Conservation (phyloP, 306 rosid genomes). For the Ammopiptanthus mongolicus region DNA sequence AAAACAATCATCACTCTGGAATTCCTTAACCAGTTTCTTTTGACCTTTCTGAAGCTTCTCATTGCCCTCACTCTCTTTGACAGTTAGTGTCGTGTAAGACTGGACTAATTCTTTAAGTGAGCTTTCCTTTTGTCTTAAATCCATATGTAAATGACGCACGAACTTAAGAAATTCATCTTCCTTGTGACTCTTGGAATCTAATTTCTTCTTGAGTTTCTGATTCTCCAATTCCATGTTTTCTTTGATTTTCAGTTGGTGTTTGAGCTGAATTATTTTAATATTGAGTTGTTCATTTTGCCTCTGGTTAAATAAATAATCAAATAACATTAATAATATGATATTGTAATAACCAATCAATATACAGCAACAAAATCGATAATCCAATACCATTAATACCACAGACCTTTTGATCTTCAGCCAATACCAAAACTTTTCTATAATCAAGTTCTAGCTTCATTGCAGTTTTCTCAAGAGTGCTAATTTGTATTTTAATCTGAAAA, state of each 20-base stretch:
- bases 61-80: slow-evolving; percentile 56
- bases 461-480: slow-evolving; percentile 60
- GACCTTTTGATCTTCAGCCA: slow-evolving; percentile 73
- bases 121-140: not conserved
- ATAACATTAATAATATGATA: not conserved
- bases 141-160: slow-evolving; percentile 41
- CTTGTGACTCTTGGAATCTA: slow-evolving; percentile 62
- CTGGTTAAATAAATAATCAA: slow-evolving; percentile 40
- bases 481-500: slow-evolving; percentile 45
- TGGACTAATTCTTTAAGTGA: too few species aligned
- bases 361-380: too few species aligned
- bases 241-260: slow-evolving; percentile 48
- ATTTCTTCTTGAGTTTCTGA: slow-evolving; percentile 45
- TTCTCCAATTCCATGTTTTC: slow-evolving; percentile 66
- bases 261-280: slow-evolving; percentile 45
- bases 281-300: slow-evolving; percentile 58
- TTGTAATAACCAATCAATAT: too few species aligned
- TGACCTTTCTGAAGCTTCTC: slow-evolving; percentile 69
- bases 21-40: slow-evolving; percentile 50
- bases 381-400: not conserved
- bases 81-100: slow-evolving; percentile 29
- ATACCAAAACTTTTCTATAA: slow-evolving; percentile 50
- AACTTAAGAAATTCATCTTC: slow-evolving; percentile 59
- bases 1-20: not conserved
- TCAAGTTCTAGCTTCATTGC: slow-evolving; percentile 54